phyloP scores from a whole-genome alignment of 2,329 filamentous ascomycete species.

The Pleomassaria siparia region DNA sequence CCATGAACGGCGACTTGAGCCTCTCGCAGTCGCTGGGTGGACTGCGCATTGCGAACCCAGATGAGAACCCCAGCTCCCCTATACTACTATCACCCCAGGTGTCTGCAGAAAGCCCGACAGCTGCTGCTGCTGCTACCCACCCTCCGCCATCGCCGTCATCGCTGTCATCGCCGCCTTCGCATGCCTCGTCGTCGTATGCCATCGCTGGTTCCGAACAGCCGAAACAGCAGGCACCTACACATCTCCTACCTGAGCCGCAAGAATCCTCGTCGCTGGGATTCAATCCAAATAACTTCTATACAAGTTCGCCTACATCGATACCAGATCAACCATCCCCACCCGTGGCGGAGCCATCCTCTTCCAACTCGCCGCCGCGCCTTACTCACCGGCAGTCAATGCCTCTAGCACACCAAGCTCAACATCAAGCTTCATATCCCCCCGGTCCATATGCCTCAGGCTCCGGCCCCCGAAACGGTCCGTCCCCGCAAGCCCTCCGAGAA shows the following conservation, averaged over 20 bases:
- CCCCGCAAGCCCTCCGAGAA: slow-evolving; percentile 33
- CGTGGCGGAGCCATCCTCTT: slow-evolving; percentile 25
- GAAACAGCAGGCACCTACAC: slow-evolving; percentile 32
- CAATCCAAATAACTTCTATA: slow-evolving; percentile 44
- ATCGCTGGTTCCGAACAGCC: slow-evolving; percentile 44
- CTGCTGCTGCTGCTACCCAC: slow-evolving; percentile 3
- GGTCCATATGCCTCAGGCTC: slow-evolving; percentile 30
- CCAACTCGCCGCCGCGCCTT: slow-evolving; percentile 39
- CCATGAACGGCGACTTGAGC: slow-evolving; percentile 90
- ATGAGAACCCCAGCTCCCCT: slow-evolving; percentile 60
- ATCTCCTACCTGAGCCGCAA: slow-evolving; percentile 36
- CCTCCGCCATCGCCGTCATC: slow-evolving; percentile 20
- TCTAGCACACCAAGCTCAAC: slow-evolving; percentile 45
- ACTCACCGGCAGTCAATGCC: slow-evolving; percentile 48
- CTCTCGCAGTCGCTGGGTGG: slow-evolving; percentile 91
- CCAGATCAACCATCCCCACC: slow-evolving; percentile 27
- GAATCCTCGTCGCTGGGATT: slow-evolving; percentile 40
- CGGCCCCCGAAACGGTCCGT: slow-evolving; percentile 29
- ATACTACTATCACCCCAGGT: slow-evolving; percentile 28
- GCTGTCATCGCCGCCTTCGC: slow-evolving; percentile 23
- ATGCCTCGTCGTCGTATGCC: slow-evolving; percentile 30
- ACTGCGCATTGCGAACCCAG: slow-evolving; percentile 94
- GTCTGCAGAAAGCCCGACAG: slow-evolving; percentile 5
- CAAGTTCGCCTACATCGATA: slow-evolving; percentile 26
- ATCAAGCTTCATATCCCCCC: slow-evolving; percentile 37